Percentiles rank a stretch among this genome's conserved stretches.
Evolutionary conservation across 2,329 filamentous ascomycete genomes (phyloP).

Genomic region (Geoglossum cookeanum): DNA sequence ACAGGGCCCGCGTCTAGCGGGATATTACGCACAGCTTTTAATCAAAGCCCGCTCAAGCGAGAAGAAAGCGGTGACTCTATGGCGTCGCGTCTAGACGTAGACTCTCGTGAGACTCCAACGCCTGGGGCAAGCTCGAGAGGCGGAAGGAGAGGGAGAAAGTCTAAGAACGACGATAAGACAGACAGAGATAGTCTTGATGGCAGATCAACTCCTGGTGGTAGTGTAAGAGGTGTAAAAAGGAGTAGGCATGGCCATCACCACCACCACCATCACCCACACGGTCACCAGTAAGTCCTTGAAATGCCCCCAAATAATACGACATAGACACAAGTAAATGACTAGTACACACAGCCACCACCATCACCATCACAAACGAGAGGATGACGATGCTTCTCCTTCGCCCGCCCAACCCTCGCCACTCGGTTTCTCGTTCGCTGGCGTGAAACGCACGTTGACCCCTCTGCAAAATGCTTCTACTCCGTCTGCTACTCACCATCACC

Average conservation of each 20-base stretch:
- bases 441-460: slow-evolving; percentile 26
- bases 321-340: slow-evolving; percentile 27
- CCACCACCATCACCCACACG: slow-evolving; percentile 26
- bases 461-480: slow-evolving; percentile 22
- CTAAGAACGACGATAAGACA: slow-evolving; percentile 54
- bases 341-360: slow-evolving; percentile 28
- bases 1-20: background rate
- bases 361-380: slow-evolving; percentile 26
- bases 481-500: slow-evolving; percentile 10
- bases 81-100: slow-evolving; percentile 19
- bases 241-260: slow-evolving; percentile 35
- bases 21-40: background rate
- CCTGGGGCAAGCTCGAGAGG: slow-evolving; percentile 17
- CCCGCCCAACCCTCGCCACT: slow-evolving; percentile 3
- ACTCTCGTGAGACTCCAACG: slow-evolving; percentile 8
- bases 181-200: slow-evolving; percentile 48
- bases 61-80: slow-evolving; percentile 12
- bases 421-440: slow-evolving; percentile 1
- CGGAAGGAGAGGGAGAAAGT: slow-evolving; percentile 33
- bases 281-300: background rate
- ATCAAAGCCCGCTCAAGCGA: background rate
- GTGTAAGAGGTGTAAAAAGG: slow-evolving; percentile 47
- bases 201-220: slow-evolving; percentile 34
- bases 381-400: slow-evolving; percentile 1
- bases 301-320: slow-evolving; percentile 22